Percentiles rank a stretch among this genome's conserved stretches.
phyloP scores from a whole-genome alignment of 768 basidiomycete species.

The Sistotremastrum suecicum region DNA sequence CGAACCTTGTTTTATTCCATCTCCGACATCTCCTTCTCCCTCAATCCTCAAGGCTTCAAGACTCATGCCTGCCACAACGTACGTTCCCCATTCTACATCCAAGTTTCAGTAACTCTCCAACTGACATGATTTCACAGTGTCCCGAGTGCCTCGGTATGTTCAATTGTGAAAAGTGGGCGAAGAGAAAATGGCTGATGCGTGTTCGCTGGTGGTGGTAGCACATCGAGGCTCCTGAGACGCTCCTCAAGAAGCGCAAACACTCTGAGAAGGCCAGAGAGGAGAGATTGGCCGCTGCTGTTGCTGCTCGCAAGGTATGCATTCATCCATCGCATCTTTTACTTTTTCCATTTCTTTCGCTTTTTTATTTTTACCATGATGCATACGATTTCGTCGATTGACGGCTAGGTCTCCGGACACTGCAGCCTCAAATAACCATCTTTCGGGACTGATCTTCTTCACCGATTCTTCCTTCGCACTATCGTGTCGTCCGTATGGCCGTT shows the following conservation, averaged over 20 bases:
- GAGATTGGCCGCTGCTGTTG: constrained; percentile 66
- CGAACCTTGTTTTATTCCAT: too few species aligned
- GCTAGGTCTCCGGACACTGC: constrained; percentile 58
- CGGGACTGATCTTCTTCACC: constrained; percentile 52
- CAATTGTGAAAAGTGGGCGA: not conserved
- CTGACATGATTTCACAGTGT: constrained; percentile 19
- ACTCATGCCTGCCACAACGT: constrained; percentile 40
- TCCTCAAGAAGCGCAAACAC: constrained; percentile 99
- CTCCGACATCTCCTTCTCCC: constrained; percentile 3
- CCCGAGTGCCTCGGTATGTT: constrained; percentile 32
- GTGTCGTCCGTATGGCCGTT: not conserved
- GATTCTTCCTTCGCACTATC: constrained; percentile 4
- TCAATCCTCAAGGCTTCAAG: constrained; percentile 25
- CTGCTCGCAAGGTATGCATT: constrained; percentile 74
- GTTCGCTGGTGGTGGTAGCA: constrained; percentile 31
- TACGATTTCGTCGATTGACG: constrained; percentile 58
- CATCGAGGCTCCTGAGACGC: constrained; percentile 97
- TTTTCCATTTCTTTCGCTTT: constrained; percentile 6
- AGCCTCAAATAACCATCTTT: constrained; percentile 93
- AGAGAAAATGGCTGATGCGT: constrained; percentile 2
- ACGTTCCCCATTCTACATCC: constrained; percentile 15
- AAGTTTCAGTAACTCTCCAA: not conserved
- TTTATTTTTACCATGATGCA: constrained; percentile 52
- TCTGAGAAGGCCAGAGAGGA: constrained; percentile 94
- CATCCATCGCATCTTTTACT: constrained; percentile 6